phyloP scores from a whole-genome alignment of 805 yeast species.

The Pichia scutulata region DNA sequence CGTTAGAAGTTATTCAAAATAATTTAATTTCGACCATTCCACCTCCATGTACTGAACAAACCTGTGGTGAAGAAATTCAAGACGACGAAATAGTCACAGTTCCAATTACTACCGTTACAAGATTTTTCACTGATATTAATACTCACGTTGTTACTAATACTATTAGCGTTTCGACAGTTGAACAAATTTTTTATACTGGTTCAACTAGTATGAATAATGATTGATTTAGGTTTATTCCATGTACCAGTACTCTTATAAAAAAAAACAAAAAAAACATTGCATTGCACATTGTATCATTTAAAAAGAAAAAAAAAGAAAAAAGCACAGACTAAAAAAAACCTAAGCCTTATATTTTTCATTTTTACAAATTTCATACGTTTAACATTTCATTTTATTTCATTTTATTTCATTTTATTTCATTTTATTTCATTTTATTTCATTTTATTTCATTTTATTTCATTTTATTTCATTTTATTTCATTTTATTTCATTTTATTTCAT shows the following conservation, averaged over 20 bases:
- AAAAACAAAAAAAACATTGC: not conserved
- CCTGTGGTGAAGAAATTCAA: conserved; percentile 6
- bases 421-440: no score
- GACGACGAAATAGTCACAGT: not conserved
- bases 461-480: not conserved
- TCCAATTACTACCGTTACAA: conserved; percentile 5
- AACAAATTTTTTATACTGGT: conserved; percentile 3
- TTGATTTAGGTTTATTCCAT: not conserved
- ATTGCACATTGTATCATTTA: not conserved
- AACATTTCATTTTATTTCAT: not conserved
- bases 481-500: not conserved
- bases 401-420: not conserved
- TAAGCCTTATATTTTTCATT: not conserved
- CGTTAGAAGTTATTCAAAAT: conserved; percentile 55
- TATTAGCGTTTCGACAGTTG: not conserved
- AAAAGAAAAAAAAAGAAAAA: no score
- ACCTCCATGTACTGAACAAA: conserved; percentile 8
- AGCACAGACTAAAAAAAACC: no score
- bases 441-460: no score
- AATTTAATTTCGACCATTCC: conserved; percentile 36
- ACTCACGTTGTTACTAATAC: conserved; percentile 4
- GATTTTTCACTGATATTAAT: conserved; percentile 1
- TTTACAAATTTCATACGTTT: not conserved
- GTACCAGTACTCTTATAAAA: not conserved
- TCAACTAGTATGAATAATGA: not conserved